These are phyloP conservation scores for Globisporangium perplexum DNA, from an alignment of 352 stramenopile species.

Conservation along the genomic window DNA sequence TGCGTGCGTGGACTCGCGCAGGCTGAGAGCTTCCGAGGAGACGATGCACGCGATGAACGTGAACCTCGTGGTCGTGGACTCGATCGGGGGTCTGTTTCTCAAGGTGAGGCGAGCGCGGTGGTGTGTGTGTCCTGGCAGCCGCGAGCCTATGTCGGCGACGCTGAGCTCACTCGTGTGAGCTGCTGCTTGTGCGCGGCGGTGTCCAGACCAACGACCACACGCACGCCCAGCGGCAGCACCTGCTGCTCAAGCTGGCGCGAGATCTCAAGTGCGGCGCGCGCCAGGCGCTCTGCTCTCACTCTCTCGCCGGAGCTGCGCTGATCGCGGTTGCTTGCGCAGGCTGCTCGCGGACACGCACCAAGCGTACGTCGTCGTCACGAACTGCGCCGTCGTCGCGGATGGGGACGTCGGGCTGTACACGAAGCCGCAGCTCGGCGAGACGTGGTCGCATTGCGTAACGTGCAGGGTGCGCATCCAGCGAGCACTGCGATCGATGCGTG, in stretches of 20 bases:
- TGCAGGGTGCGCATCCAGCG: constrained; percentile 26
- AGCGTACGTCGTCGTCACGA: constrained; percentile 62
- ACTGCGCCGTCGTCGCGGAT: constrained; percentile 42
- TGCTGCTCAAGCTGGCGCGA: constrained; percentile 40
- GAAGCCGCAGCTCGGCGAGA: constrained; percentile 54
- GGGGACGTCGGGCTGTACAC: constrained; percentile 48
- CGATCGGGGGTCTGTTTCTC: constrained; percentile 48
- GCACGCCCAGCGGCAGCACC: constrained; percentile 33
- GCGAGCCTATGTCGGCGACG: neutral
- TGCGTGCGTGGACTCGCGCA: constrained; percentile 12
- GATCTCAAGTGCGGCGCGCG: constrained; percentile 38
- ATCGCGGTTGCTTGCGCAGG: constrained; percentile 15
- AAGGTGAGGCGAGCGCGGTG: constrained; percentile 39
- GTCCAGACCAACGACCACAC: constrained; percentile 30
- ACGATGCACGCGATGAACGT: constrained; percentile 34
- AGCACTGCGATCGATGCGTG: constrained; percentile 2
- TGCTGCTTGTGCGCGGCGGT: neutral
- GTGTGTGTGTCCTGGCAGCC: neutral
- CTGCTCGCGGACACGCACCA: constrained; percentile 58
- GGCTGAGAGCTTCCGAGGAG: constrained; percentile 51
- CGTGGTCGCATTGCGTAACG: constrained; percentile 66
- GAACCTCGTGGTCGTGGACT: constrained; percentile 74
- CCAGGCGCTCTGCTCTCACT: neutral
- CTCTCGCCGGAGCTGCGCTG: neutral
- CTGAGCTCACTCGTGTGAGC: neutral